These are phyloP conservation scores for Sphenostylis stenocarpa DNA, from an alignment of 306 rosid species.

Conservation along the genomic window DNA sequence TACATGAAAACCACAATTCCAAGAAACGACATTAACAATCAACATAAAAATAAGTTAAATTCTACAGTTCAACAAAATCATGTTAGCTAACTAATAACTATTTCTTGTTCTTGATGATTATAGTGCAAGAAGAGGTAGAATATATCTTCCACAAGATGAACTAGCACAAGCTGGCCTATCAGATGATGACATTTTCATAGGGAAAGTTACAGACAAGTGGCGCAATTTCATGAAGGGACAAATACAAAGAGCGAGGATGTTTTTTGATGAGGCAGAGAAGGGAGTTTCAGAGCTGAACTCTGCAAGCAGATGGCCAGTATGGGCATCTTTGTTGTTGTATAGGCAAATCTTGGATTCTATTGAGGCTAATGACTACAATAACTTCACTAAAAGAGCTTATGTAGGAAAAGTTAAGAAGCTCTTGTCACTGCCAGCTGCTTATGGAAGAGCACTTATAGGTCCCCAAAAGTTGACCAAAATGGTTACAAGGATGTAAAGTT, in stretches of 20 bases:
- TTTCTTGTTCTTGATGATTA: background rate
- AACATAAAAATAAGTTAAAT: background rate
- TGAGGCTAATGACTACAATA: slow-evolving; percentile 93
- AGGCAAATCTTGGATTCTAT: slow-evolving; percentile 83
- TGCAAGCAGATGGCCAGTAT: slow-evolving; percentile 96
- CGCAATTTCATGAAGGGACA: slow-evolving; percentile 85
- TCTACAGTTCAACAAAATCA: background rate
- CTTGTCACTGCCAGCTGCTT: slow-evolving; percentile 70
- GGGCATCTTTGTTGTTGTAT: slow-evolving; percentile 82
- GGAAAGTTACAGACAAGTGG: slow-evolving; percentile 85
- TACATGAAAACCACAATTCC: background rate
- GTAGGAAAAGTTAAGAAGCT: slow-evolving; percentile 78
- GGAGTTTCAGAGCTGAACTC: slow-evolving; percentile 75
- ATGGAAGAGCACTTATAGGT: slow-evolving; percentile 61
- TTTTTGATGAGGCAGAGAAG: slow-evolving; percentile 89
- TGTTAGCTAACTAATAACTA: background rate
- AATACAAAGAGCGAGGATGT: slow-evolving; percentile 85
- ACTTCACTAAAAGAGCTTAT: slow-evolving; percentile 86
- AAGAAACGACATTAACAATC: background rate
- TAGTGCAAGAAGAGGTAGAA: slow-evolving; percentile 95
- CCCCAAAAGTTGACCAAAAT: slow-evolving; percentile 51
- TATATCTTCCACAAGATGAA: slow-evolving; percentile 95
- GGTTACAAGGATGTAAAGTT: slow-evolving; percentile 32
- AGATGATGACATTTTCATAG: slow-evolving; percentile 73
- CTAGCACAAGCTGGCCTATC: slow-evolving; percentile 80